Percentiles rank a stretch among this genome's conserved stretches.
These are phyloP conservation scores for Mucor velutinosus DNA, from an alignment of 371 early-diverging fungal species.

Conservation along the genomic window DNA sequence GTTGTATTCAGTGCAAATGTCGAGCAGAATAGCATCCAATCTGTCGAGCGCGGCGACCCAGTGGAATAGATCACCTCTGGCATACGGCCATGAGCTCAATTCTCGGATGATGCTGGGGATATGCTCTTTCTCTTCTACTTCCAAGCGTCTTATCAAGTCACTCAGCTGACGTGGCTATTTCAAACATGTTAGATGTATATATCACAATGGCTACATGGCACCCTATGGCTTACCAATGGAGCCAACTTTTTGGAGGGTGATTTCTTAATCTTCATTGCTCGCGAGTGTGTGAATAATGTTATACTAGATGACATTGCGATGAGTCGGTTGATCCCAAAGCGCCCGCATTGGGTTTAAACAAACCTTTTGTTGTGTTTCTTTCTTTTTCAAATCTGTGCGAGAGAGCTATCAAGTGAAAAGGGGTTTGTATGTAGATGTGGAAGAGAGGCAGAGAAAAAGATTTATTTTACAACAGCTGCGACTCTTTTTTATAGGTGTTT, in stretches of 20 bases:
- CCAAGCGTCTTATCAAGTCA: constrained; percentile 58
- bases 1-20: constrained; percentile 63
- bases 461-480: not conserved
- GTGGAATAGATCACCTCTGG: constrained; percentile 91
- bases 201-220: not conserved
- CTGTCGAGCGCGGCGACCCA: constrained; percentile 94
- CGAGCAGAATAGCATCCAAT: constrained; percentile 83
- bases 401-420: not conserved
- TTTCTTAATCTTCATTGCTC: constrained; percentile 21
- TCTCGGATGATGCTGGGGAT: constrained; percentile 56
- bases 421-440: not conserved
- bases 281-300: not conserved
- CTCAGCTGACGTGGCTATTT: constrained; percentile 59
- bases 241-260: constrained; percentile 12
- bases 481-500: not conserved
- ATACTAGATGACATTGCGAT: not conserved
- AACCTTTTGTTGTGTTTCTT: not conserved
- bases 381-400: not conserved
- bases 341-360: not conserved
- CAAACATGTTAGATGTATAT: constrained; percentile 2
- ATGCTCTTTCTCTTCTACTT: constrained; percentile 56
- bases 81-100: constrained; percentile 72
- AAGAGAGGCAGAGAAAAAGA: not conserved
- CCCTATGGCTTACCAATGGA: constrained; percentile 10
- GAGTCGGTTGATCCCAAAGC: not conserved